These are phyloP conservation scores for Amaranthus cruentus DNA, from an alignment of 148 eudicot species.

Conservation along the genomic window DNA sequence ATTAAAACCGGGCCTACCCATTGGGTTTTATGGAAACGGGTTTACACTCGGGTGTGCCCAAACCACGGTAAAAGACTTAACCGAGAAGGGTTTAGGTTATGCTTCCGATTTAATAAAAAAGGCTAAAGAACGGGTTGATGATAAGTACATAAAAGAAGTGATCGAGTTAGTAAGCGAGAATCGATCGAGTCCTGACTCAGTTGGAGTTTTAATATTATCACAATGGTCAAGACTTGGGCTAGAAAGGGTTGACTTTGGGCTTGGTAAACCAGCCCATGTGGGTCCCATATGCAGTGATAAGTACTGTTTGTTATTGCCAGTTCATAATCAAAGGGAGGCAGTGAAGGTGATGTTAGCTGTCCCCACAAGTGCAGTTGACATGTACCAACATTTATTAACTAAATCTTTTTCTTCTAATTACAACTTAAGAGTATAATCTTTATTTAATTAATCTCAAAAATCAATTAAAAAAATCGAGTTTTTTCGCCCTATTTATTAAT, in stretches of 20 bases:
- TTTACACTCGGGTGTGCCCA: slow-evolving; percentile 67
- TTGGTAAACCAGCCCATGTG: slow-evolving; percentile 60
- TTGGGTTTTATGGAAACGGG: slow-evolving; percentile 66
- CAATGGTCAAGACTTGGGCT: slow-evolving; percentile 82
- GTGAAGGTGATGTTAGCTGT: slow-evolving; percentile 70
- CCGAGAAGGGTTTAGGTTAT: slow-evolving; percentile 44
- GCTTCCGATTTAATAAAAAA: slow-evolving; percentile 34
- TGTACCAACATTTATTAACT: slow-evolving; percentile 37
- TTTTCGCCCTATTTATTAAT: background rate
- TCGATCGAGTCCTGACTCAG: slow-evolving; percentile 52
- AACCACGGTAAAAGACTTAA: slow-evolving; percentile 38
- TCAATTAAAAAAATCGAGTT: background rate
- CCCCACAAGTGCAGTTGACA: slow-evolving; percentile 45
- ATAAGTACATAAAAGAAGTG: slow-evolving; percentile 56
- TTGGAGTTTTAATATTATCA: slow-evolving; percentile 61
- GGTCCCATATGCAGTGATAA: slow-evolving; percentile 63
- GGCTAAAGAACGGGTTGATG: slow-evolving; percentile 61
- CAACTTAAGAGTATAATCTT: background rate
- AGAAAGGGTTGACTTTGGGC: slow-evolving; percentile 72
- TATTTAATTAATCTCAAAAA: background rate
- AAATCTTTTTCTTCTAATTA: slow-evolving; percentile 25
- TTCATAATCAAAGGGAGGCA: slow-evolving; percentile 37
- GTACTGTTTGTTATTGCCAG: slow-evolving; percentile 69
- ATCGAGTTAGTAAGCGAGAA: slow-evolving; percentile 45
- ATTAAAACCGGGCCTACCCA: slow-evolving; percentile 52